Evolutionary conservation across 2,329 filamentous ascomycete species (phyloP).

Genomic region (Colletotrichum chrysophilum): DNA sequence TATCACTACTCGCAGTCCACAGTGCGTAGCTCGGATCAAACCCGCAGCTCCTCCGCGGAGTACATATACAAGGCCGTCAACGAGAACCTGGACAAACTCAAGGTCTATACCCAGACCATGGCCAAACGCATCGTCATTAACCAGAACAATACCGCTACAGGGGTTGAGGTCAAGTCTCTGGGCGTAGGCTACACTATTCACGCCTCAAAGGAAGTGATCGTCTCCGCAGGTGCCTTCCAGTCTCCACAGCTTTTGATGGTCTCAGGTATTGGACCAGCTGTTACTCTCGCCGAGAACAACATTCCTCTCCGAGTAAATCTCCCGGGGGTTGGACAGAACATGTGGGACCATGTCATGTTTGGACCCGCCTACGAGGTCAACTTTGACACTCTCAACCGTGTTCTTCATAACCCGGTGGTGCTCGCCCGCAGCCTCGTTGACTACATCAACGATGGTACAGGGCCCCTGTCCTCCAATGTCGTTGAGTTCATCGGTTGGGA

Average conservation of each 20-base stretch:
- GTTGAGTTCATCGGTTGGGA: constrained; percentile 26
- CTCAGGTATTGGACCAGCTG: constrained; percentile 53
- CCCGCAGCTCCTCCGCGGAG: neutral
- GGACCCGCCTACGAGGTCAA: neutral
- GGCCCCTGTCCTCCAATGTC: neutral
- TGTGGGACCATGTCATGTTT: constrained; percentile 57
- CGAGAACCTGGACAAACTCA: constrained; percentile 32
- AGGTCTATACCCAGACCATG: constrained; percentile 43
- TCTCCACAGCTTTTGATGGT: constrained; percentile 72
- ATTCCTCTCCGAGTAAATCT: constrained; percentile 51
- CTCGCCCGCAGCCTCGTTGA: neutral
- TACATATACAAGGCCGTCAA: constrained; percentile 22
- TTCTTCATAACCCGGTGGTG: neutral
- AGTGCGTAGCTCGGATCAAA: neutral
- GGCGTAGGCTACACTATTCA: constrained; percentile 20
- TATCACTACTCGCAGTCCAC: constrained; percentile 30
- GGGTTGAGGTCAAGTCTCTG: constrained; percentile 36
- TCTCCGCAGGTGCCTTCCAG: constrained; percentile 81
- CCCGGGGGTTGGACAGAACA: constrained; percentile 79
- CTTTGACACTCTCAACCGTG: neutral
- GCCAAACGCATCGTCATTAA: constrained; percentile 52
- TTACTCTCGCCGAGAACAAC: constrained; percentile 38
- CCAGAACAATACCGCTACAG: constrained; percentile 40
- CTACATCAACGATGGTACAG: neutral
- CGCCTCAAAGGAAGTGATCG: constrained; percentile 69